Percentiles rank a stretch among this genome's conserved stretches.
phyloP scores from a whole-genome alignment of 176 grass and related monocot species.

The Juncus effusus region DNA sequence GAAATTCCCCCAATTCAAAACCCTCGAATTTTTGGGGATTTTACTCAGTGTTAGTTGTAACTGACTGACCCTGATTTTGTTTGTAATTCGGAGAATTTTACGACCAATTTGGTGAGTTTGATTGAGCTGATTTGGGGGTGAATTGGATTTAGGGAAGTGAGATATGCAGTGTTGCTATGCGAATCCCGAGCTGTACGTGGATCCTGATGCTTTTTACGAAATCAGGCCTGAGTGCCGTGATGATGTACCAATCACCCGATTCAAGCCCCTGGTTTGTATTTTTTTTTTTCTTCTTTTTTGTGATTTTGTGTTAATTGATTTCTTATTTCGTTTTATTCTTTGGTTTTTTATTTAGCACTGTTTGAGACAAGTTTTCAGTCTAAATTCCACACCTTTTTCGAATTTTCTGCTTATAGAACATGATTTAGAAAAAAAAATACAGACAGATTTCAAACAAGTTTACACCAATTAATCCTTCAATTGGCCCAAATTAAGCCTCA shows the following conservation, averaged over 20 bases:
- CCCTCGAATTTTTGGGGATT: background rate
- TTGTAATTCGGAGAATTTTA: background rate
- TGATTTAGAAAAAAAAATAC: too few species aligned
- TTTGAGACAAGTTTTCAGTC: background rate
- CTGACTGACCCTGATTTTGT: background rate
- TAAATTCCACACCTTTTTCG: too few species aligned
- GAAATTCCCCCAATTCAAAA: constrained; percentile 1
- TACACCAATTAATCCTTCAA: too few species aligned
- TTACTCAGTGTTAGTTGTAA: constrained; percentile 17
- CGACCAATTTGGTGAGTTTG: background rate
- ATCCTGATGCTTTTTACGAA: constrained; percentile 71
- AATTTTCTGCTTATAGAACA: too few species aligned
- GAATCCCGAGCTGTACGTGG: constrained; percentile 63
- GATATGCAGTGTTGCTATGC: constrained; percentile 68
- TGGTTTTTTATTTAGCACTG: background rate
- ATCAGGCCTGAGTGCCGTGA: constrained; percentile 61
- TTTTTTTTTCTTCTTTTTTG: background rate
- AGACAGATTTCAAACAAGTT: too few species aligned
- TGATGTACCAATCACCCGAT: constrained; percentile 61
- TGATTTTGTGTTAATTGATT: background rate
- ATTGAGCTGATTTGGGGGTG: background rate
- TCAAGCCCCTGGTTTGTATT: constrained; percentile 61
- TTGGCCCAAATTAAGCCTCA: too few species aligned
- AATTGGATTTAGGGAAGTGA: constrained; percentile 13
- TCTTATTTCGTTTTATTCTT: background rate